Evolutionary conservation across 371 early-diverging fungal genomes (phyloP).

Genomic region (Circinella minor): DNA sequence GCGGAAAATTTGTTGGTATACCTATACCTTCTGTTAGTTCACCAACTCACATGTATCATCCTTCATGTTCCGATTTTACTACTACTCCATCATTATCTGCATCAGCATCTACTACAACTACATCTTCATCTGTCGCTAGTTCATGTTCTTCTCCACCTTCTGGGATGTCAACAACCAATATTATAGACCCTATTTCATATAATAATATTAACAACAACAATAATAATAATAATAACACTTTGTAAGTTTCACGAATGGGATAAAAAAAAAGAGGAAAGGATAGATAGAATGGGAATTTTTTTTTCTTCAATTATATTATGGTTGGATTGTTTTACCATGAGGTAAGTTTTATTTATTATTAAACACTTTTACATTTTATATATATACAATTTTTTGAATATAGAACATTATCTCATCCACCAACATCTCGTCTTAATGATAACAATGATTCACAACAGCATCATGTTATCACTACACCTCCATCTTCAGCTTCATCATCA

Average conservation of each 20-base stretch:
- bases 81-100: conserved; percentile 8
- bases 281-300: not conserved
- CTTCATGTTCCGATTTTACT: conserved; percentile 5
- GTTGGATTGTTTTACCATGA: not conserved
- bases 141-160: conserved; percentile 17
- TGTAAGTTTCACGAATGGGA: conserved; percentile 3
- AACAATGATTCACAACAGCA: conserved; percentile 10
- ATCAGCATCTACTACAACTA: conserved; percentile 23
- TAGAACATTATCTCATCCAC: conserved; percentile 12
- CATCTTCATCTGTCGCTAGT: conserved; percentile 23
- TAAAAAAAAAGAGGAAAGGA: not conserved
- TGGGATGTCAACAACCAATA: conserved; percentile 6
- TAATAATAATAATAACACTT: not conserved
- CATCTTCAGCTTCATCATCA: conserved; percentile 9
- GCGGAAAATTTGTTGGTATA: conserved; percentile 26
- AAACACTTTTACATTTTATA: not conserved
- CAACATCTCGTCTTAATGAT: not conserved
- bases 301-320: no score
- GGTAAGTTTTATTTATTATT: not conserved
- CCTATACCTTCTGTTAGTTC: conserved; percentile 19
- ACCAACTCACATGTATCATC: conserved; percentile 20
- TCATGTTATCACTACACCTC: conserved; percentile 12
- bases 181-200: conserved; percentile 3
- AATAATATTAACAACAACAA: not conserved
- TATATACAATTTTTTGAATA: not conserved